Conservation (phyloP, 2,329 filamentous ascomycete species). For the Metarhizium rileyi region DNA sequence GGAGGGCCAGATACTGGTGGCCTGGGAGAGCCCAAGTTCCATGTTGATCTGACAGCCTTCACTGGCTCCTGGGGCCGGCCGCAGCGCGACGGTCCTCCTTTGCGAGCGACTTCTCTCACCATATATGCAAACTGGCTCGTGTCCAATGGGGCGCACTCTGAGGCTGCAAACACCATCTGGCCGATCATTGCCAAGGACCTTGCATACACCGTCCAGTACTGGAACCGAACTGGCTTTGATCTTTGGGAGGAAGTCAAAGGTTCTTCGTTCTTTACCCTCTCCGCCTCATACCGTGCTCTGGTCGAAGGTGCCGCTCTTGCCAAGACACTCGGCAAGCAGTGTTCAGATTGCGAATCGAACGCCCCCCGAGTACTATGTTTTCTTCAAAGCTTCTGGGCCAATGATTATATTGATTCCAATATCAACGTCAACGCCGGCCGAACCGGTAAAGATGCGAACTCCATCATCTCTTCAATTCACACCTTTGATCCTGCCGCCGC, state of each 20-base stretch:
- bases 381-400: slow-evolving; percentile 63
- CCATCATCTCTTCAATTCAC: slow-evolving; percentile 55
- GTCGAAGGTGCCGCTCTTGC: slow-evolving; percentile 60
- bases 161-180: slow-evolving; percentile 52
- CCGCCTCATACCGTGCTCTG: slow-evolving; percentile 58
- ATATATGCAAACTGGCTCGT: slow-evolving; percentile 65
- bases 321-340: slow-evolving; percentile 48
- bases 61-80: slow-evolving; percentile 63
- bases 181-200: slow-evolving; percentile 69
- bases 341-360: slow-evolving; percentile 49
- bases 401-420: slow-evolving; percentile 58
- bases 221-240: slow-evolving; percentile 59
- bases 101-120: slow-evolving; percentile 65
- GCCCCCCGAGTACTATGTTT: slow-evolving; percentile 66
- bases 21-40: slow-evolving; percentile 64
- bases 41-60: slow-evolving; percentile 52
- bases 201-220: slow-evolving; percentile 64
- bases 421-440: slow-evolving; percentile 53
- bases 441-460: slow-evolving; percentile 63
- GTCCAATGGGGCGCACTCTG: slow-evolving; percentile 50
- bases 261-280: slow-evolving; percentile 70
- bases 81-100: slow-evolving; percentile 68
- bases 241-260: slow-evolving; percentile 76
- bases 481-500: slow-evolving; percentile 57
- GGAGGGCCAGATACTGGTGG: slow-evolving; percentile 41